These are phyloP conservation scores for Thalassiosira exigua DNA, from an alignment of 352 stramenopile genomes.

Conservation along the genomic window DNA sequence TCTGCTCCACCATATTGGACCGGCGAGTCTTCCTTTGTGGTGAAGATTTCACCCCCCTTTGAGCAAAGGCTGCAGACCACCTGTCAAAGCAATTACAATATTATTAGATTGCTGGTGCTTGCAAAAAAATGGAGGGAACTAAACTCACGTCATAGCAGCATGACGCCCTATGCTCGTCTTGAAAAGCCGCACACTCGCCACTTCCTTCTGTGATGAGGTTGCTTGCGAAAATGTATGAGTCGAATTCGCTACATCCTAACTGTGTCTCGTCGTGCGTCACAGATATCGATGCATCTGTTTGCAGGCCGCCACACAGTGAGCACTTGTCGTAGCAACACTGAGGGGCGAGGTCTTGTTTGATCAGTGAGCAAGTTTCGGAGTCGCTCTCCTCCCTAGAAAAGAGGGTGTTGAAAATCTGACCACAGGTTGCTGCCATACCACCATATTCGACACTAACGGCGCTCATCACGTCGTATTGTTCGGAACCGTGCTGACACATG, in stretches of 20 bases:
- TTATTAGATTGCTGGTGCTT: too few relatives aligned
- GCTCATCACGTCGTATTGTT: constrained; percentile 50
- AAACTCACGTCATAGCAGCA: constrained; percentile 67
- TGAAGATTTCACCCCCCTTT: constrained; percentile 48
- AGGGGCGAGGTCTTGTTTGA: constrained; percentile 46
- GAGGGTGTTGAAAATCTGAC: constrained; percentile 63
- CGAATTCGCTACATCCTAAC: constrained; percentile 65
- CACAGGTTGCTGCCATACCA: constrained; percentile 31
- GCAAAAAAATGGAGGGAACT: too few relatives aligned
- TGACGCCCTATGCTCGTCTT: constrained; percentile 45
- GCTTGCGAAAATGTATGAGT: constrained; percentile 63
- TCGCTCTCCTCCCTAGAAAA: constrained; percentile 60
- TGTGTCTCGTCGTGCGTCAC: constrained; percentile 53
- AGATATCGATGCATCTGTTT: constrained; percentile 50
- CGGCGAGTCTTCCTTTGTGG: constrained; percentile 43
- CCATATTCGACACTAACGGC: constrained; percentile 49
- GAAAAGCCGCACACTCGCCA: constrained; percentile 48
- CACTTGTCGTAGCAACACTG: constrained; percentile 66
- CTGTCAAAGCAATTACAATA: too few relatives aligned
- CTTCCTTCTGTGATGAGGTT: constrained; percentile 54
- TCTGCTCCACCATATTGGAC: constrained; percentile 49
- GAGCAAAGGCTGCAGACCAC: constrained; percentile 61
- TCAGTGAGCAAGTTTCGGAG: constrained; percentile 53
- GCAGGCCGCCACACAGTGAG: constrained; percentile 52
- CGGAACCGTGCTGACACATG: constrained; percentile 54